Evolutionary conservation across 140 eudicot species (phyloP).

Genomic region (Erigeron philadelphicus): DNA sequence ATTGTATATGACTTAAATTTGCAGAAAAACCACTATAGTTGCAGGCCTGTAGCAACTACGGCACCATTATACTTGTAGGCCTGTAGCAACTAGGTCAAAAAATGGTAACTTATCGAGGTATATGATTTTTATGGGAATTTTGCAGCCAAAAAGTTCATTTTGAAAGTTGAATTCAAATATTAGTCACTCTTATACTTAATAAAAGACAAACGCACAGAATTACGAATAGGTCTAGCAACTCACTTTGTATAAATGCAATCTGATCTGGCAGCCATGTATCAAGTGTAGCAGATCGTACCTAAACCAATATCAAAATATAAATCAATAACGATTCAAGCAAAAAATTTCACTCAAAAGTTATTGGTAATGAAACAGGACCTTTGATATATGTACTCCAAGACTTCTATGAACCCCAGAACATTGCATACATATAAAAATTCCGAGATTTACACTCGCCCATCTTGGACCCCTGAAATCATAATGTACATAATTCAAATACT

Average conservation of each 20-base stretch:
- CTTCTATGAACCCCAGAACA: slow-evolving; percentile 93
- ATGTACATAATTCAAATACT: slow-evolving; percentile 3
- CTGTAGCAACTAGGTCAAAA: not conserved
- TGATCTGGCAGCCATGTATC: slow-evolving; percentile 94
- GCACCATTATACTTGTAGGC: not conserved
- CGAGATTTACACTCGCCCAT: slow-evolving; percentile 75
- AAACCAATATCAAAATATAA: slow-evolving; percentile 19
- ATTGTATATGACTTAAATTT: not conserved
- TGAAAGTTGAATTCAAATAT: not conserved
- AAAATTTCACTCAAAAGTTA: not conserved
- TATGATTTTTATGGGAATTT: not conserved
- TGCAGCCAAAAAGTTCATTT: not conserved
- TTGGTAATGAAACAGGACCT: slow-evolving; percentile 35
- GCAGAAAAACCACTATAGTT: slow-evolving; percentile 2
- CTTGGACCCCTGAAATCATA: slow-evolving; percentile 56
- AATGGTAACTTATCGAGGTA: not conserved
- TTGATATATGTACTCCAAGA: slow-evolving; percentile 92
- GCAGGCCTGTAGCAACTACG: not conserved
- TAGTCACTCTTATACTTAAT: not conserved
- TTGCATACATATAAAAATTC: slow-evolving; percentile 76
- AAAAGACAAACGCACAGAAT: not conserved
- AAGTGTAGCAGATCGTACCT: slow-evolving; percentile 77
- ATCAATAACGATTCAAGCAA: slow-evolving; percentile 14
- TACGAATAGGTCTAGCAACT: slow-evolving; percentile 19
- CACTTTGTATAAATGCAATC: slow-evolving; percentile 59